phyloP scores from a whole-genome alignment of 2,329 filamentous ascomycete genomes.

The Beauveria caledonica region DNA sequence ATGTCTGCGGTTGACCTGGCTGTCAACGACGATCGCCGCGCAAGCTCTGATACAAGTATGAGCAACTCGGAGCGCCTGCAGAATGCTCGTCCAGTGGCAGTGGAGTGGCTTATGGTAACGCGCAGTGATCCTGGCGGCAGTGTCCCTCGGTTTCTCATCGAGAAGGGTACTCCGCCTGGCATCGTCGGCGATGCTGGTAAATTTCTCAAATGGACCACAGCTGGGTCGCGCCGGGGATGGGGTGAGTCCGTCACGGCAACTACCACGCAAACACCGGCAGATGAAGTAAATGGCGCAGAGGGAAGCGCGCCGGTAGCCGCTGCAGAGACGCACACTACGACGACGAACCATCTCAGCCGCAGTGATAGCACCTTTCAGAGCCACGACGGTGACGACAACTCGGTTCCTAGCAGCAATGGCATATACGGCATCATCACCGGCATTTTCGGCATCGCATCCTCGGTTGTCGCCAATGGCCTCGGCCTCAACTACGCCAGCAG shows the following conservation, averaged over 20 bases:
- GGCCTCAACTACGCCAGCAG: constrained; percentile 21
- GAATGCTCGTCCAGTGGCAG: constrained; percentile 30
- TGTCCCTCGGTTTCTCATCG: constrained; percentile 86
- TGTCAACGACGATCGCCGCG: background rate
- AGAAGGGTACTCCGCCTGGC: constrained; percentile 73
- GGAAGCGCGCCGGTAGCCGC: background rate
- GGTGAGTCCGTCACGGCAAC: constrained; percentile 25
- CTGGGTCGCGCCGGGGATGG: constrained; percentile 23
- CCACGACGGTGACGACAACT: constrained; percentile 19
- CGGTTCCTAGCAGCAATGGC: constrained; percentile 34
- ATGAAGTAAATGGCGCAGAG: background rate
- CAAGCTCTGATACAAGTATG: constrained; percentile 9
- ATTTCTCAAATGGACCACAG: constrained; percentile 66
- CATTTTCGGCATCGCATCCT: constrained; percentile 43
- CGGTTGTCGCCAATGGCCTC: constrained; percentile 33
- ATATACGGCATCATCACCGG: constrained; percentile 49
- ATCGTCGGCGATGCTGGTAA: constrained; percentile 74
- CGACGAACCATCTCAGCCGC: background rate
- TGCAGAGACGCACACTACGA: background rate
- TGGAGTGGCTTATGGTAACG: constrained; percentile 93
- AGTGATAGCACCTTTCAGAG: background rate
- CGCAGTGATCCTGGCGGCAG: constrained; percentile 81
- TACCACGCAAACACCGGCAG: background rate
- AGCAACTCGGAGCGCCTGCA: constrained; percentile 13
- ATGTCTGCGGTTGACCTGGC: constrained; percentile 25